phyloP scores from a whole-genome alignment of 345 rosid species.

The Mercurialis annua region DNA sequence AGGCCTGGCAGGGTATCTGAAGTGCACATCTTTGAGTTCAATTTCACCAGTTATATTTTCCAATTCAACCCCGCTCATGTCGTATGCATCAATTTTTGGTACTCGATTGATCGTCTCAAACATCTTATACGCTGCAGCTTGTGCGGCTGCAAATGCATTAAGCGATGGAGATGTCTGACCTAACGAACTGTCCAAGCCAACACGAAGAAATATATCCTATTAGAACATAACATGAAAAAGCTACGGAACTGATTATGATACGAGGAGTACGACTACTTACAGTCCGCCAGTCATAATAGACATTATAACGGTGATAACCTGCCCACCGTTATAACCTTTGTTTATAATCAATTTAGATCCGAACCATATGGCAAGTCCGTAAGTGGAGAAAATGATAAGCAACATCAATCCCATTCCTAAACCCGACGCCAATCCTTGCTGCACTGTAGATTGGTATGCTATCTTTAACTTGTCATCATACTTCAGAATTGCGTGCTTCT shows the following conservation, averaged over 20 bases:
- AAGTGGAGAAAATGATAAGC: conserved; percentile 42
- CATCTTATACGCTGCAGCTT: conserved; percentile 74
- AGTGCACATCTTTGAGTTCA: conserved; percentile 53
- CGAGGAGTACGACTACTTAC: neutral
- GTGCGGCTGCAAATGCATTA: conserved; percentile 66
- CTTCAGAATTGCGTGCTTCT: conserved; percentile 63
- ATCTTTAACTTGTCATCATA: conserved; percentile 52
- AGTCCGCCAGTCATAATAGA: conserved; percentile 61
- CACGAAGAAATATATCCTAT: neutral
- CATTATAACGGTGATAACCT: conserved; percentile 57
- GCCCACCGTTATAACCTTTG: conserved; percentile 78
- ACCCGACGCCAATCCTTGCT: conserved; percentile 75
- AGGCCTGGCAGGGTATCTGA: conserved; percentile 71
- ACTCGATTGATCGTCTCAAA: conserved; percentile 56
- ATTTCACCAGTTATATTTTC: conserved; percentile 53
- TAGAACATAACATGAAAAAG: too few relatives aligned
- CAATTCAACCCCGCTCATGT: conserved; percentile 39
- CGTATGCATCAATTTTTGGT: conserved; percentile 53
- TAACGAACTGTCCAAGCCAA: conserved; percentile 38
- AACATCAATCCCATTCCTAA: conserved; percentile 55
- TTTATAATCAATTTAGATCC: conserved; percentile 62
- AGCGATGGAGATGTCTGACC: conserved; percentile 63
- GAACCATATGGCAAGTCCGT: conserved; percentile 69
- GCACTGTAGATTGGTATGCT: conserved; percentile 49
- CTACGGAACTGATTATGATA: too few relatives aligned